Percentiles rank a stretch among this genome's conserved stretches.
Evolutionary conservation across 2,329 filamentous ascomycete genomes (phyloP).

Genomic region (Pseudogymnoascus sp.): DNA sequence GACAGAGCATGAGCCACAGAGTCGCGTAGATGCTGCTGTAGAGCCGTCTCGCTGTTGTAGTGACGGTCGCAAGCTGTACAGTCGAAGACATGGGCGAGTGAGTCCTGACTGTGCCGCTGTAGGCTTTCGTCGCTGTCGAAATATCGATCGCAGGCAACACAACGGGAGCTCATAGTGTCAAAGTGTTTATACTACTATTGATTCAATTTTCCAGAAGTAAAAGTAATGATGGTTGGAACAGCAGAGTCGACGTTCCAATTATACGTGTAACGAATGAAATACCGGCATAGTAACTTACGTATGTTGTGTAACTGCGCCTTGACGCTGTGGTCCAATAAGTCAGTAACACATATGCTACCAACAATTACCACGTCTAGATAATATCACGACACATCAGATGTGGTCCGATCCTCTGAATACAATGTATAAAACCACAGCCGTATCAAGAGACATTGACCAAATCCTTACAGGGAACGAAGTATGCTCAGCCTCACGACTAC

Average conservation of each 20-base stretch:
- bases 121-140: constrained; percentile 18
- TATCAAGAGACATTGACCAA: no score
- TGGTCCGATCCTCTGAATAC: no score
- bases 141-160: constrained; percentile 18
- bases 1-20: constrained; percentile 12
- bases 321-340: constrained; percentile 6
- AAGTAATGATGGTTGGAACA: constrained; percentile 14
- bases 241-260: constrained; percentile 11
- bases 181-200: constrained; percentile 8
- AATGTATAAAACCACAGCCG: no score
- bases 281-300: background rate
- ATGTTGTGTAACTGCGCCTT: constrained; percentile 13
- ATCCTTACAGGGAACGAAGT: no score
- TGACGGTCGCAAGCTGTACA: constrained; percentile 17
- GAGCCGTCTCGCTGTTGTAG: constrained; percentile 18
- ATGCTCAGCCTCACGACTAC: no score
- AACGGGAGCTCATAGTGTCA: constrained; percentile 18
- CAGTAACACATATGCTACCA: no score
- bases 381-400: no score
- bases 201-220: constrained; percentile 15
- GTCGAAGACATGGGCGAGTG: constrained; percentile 15
- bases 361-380: no score
- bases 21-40: constrained; percentile 20
- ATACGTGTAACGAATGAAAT: constrained; percentile 8
- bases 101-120: constrained; percentile 17